Conservation (phyloP, 768 basidiomycete genomes). For the Kwoniella europaea region DNA sequence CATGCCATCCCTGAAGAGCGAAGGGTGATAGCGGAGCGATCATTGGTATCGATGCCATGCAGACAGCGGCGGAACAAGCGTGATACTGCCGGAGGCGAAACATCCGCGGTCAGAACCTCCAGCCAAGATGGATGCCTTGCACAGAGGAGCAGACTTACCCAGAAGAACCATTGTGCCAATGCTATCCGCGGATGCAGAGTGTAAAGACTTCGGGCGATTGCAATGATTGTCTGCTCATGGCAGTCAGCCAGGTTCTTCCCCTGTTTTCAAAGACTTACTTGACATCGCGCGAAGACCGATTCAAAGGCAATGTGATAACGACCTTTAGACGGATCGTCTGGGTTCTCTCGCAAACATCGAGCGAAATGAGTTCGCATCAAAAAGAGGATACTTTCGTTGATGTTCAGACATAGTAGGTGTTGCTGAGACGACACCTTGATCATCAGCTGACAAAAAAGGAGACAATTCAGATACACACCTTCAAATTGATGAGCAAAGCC, state of each 20-base stretch:
- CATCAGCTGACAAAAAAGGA: too few relatives aligned
- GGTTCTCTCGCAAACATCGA: neutral
- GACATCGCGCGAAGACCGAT: neutral
- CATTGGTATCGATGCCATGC: neutral
- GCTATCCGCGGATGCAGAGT: neutral
- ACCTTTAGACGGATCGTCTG: neutral
- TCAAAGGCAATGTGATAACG: neutral
- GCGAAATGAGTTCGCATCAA: neutral
- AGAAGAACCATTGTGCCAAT: neutral
- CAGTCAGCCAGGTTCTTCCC: neutral
- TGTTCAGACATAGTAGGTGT: neutral
- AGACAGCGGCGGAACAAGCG: neutral
- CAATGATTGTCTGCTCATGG: neutral
- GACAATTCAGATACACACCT: neutral
- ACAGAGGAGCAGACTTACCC: neutral
- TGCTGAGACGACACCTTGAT: neutral
- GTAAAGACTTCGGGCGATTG: neutral
- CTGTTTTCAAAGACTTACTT: neutral
- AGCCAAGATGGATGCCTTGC: neutral
- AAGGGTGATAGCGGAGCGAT: neutral
- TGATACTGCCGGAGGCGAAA: neutral
- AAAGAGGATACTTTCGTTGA: neutral
- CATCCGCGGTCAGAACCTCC: neutral
- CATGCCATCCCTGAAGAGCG: neutral
- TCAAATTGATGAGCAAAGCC: neutral